Evolutionary conservation across 306 rosid genomes (phyloP).

Genomic region (Malus sieversii): DNA sequence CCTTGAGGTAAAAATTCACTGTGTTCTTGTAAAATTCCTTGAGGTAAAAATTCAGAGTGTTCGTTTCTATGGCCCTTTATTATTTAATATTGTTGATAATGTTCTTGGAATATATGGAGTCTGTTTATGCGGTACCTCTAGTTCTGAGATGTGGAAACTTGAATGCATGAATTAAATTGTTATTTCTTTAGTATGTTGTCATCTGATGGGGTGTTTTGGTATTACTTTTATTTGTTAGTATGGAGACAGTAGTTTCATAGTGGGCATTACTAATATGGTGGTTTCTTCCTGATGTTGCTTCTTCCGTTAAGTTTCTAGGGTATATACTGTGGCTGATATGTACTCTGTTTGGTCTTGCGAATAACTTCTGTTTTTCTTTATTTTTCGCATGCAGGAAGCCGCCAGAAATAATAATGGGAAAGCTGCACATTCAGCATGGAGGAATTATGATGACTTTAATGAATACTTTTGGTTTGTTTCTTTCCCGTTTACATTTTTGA

Average conservation of each 20-base stretch:
- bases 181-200: not conserved
- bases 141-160: not conserved
- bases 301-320: not conserved
- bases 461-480: constrained; percentile 89
- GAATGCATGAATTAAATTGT: not conserved
- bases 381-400: constrained; percentile 55
- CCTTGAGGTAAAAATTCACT: not conserved
- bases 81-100: not conserved
- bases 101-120: not conserved
- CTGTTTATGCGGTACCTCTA: not conserved
- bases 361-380: not conserved
- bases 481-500: not conserved
- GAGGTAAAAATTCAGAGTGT: not conserved
- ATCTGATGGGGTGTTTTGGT: not conserved
- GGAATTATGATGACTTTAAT: constrained; percentile 95
- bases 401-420: constrained; percentile 61
- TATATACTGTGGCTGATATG: not conserved
- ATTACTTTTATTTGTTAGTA: not conserved
- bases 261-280: not conserved
- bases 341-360: not conserved
- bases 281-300: not conserved
- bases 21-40: not conserved
- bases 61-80: not conserved
- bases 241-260: not conserved
- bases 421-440: constrained; percentile 96